A percentile compares a stretch with the other conserved stretches of the same genome.
phyloP scores from a whole-genome alignment of 306 rosid species.

The Acacia confusa region DNA sequence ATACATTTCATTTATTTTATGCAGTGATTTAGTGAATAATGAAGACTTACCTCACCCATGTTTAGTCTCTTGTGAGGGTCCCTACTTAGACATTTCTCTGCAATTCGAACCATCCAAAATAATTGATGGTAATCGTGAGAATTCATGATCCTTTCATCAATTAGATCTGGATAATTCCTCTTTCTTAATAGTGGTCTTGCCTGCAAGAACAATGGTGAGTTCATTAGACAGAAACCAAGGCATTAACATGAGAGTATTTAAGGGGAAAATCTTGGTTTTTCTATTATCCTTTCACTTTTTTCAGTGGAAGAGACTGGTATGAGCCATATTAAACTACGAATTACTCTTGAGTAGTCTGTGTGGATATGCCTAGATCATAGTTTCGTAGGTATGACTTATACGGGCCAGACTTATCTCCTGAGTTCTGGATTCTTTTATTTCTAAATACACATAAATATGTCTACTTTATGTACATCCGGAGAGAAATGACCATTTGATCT shows the following conservation, averaged over 20 bases:
- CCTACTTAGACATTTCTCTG: constrained; percentile 73
- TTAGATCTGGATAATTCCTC: constrained; percentile 78
- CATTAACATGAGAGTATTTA: neutral
- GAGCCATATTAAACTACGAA: neutral
- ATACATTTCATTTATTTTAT: neutral
- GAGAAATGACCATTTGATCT: too few species aligned
- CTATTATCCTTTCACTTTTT: neutral
- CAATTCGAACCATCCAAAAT: constrained; percentile 79
- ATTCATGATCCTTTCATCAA: constrained; percentile 58
- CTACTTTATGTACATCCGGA: too few species aligned
- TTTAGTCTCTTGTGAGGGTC: constrained; percentile 67
- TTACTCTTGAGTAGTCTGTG: neutral
- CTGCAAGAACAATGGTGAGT: constrained; percentile 34
- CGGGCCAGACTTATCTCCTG: neutral
- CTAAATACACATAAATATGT: neutral
- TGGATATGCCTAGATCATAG: neutral
- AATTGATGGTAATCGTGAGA: constrained; percentile 66
- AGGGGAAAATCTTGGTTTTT: neutral
- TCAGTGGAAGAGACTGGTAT: neutral
- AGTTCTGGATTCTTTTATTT: neutral
- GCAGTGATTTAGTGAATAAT: neutral
- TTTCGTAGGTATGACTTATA: neutral
- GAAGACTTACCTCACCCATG: constrained; percentile 53
- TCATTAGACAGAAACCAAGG: neutral
- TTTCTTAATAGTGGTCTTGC: constrained; percentile 87